Percentiles rank a stretch among this genome's conserved stretches.
Conservation (phyloP, 108 stramenopile species). For the Aurantiochytrium sp. region DNA sequence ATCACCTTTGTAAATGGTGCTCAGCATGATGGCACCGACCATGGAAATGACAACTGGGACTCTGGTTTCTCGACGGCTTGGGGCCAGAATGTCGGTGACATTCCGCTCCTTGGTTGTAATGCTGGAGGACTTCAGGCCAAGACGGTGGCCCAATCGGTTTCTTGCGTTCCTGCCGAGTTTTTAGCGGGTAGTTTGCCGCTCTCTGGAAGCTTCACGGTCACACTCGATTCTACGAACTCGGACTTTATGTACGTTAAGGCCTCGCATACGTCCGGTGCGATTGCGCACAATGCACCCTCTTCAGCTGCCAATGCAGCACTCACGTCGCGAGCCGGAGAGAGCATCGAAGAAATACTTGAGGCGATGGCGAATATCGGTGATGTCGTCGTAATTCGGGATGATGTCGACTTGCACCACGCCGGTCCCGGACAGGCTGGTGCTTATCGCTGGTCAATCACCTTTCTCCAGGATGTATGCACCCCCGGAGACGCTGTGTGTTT, state of each 20-base stretch:
- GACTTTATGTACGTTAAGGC: constrained; percentile 50
- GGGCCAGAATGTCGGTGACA: constrained; percentile 72
- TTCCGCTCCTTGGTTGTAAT: constrained; percentile 54
- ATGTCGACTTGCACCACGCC: constrained; percentile 36
- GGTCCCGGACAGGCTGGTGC: constrained; percentile 26
- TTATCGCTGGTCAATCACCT: constrained; percentile 51
- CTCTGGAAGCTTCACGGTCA: constrained; percentile 60
- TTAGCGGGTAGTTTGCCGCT: constrained; percentile 63
- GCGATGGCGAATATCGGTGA: constrained; percentile 66
- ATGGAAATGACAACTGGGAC: constrained; percentile 58
- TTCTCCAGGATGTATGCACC: constrained; percentile 23
- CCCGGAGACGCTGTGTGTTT: background rate
- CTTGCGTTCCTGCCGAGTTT: constrained; percentile 56
- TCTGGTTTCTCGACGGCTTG: constrained; percentile 69
- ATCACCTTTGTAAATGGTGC: constrained; percentile 36
- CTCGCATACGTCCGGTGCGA: constrained; percentile 48
- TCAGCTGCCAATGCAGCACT: constrained; percentile 43
- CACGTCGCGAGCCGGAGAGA: constrained; percentile 61
- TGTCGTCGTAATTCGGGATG: constrained; percentile 58
- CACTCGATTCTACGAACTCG: constrained; percentile 55
- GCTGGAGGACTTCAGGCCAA: constrained; percentile 52
- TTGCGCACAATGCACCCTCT: constrained; percentile 64
- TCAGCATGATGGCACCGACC: constrained; percentile 34
- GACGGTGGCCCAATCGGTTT: constrained; percentile 47
- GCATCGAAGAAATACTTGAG: constrained; percentile 71